Conservation (phyloP, 371 early-diverging fungal species). For the Mortierella sp. region DNA sequence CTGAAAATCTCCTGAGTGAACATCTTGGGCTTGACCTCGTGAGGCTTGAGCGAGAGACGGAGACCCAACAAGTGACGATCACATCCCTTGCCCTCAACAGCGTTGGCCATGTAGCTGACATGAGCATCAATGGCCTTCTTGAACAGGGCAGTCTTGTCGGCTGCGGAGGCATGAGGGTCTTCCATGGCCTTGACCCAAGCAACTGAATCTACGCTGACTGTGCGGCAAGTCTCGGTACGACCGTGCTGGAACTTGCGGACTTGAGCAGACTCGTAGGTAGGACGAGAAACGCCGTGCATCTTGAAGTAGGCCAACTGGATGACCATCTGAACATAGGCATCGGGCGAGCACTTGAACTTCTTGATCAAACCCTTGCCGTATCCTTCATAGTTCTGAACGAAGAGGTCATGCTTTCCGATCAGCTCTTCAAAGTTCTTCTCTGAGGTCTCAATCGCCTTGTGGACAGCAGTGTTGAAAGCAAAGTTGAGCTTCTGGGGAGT, state of each 20-base stretch:
- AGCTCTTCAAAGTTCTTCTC: constrained; percentile 58
- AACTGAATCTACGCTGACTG: constrained; percentile 77
- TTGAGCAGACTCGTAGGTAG: constrained; percentile 93
- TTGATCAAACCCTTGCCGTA: constrained; percentile 94
- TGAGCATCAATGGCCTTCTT: constrained; percentile 82
- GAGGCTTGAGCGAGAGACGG: constrained; percentile 58
- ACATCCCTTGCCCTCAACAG: constrained; percentile 85
- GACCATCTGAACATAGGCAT: constrained; percentile 93
- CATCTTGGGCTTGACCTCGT: constrained; percentile 79
- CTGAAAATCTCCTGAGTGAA: constrained; percentile 87
- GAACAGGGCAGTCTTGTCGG: constrained; percentile 69
- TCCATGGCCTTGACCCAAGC: constrained; percentile 89
- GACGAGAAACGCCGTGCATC: constrained; percentile 76
- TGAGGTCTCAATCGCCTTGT: constrained; percentile 37
- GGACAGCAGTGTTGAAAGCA: constrained; percentile 26
- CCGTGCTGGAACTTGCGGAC: constrained; percentile 91
- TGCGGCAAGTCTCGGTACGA: constrained; percentile 92
- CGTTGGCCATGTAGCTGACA: constrained; percentile 80
- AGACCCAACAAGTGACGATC: constrained; percentile 90
- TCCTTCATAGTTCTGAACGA: constrained; percentile 79
- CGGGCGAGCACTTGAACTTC: constrained; percentile 85
- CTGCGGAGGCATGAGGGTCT: constrained; percentile 58
- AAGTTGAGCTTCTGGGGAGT: constrained; percentile 47
- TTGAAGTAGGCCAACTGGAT: constrained; percentile 94
- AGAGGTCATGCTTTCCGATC: constrained; percentile 77